A percentile compares a stretch with the other conserved stretches of the same genome.
Conservation (phyloP, 2,329 filamentous ascomycete genomes). For the Fusarium hainanense region DNA sequence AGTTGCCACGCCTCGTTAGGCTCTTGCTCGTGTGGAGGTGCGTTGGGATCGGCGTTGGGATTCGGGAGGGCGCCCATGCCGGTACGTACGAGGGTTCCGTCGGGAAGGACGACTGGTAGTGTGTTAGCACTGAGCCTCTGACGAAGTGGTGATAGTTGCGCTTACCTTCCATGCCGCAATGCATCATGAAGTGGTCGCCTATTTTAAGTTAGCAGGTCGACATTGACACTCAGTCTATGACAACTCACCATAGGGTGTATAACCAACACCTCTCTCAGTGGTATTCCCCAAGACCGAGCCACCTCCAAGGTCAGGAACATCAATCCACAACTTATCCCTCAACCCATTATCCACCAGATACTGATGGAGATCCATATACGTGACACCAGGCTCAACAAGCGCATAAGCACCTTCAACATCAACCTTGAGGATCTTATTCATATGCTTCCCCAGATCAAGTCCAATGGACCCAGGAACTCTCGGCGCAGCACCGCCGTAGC, state of each 20-base stretch:
- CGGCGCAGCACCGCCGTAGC: slow-evolving; percentile 31
- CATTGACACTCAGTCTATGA: fast-evolving
- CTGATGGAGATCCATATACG: slow-evolving; percentile 30
- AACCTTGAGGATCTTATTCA: slow-evolving; percentile 33
- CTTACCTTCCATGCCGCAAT: slow-evolving; percentile 35
- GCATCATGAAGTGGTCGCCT: slow-evolving; percentile 39
- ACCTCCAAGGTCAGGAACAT: slow-evolving; percentile 33
- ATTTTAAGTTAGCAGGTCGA: fast-evolving
- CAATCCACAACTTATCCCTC: slow-evolving; percentile 33
- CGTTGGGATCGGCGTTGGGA: slow-evolving; percentile 24
- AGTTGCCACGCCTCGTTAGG: slow-evolving; percentile 33
- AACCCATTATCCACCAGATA: slow-evolving; percentile 27
- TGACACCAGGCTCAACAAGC: slow-evolving; percentile 30
- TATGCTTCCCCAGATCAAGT: slow-evolving; percentile 27
- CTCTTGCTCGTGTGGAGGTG: slow-evolving; percentile 27
- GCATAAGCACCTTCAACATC: slow-evolving; percentile 32
- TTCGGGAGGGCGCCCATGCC: slow-evolving; percentile 39
- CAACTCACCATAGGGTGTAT: slow-evolving; percentile 32
- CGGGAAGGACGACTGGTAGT: slow-evolving; percentile 12
- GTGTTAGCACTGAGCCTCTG: neutral
- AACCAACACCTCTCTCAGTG: slow-evolving; percentile 30
- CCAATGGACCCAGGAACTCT: slow-evolving; percentile 27
- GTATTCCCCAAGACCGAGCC: slow-evolving; percentile 36
- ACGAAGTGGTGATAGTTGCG: no score
- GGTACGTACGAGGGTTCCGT: slow-evolving; percentile 25